Evolutionary conservation across 345 rosid genomes (phyloP).

Genomic region (Sonneratia caseolaris): DNA sequence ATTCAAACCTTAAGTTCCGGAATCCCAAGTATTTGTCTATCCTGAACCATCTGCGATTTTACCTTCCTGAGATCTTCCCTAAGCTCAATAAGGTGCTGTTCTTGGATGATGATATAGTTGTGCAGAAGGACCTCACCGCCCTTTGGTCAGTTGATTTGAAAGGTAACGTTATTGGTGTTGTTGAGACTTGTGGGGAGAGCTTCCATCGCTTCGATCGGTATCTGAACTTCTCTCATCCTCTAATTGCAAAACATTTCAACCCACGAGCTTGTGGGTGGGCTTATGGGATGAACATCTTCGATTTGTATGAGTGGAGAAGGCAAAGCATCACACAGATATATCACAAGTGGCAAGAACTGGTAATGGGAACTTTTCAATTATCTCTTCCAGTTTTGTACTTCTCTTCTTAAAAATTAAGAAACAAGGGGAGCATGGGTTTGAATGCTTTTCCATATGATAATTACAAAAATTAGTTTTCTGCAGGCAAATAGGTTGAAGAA

Average conservation of each 20-base stretch:
- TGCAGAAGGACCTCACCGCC: constrained; percentile 74
- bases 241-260: constrained; percentile 72
- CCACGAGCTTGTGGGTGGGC: constrained; percentile 99
- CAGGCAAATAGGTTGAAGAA: neutral
- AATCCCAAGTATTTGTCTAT: constrained; percentile 96
- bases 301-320: constrained; percentile 76
- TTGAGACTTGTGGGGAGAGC: constrained; percentile 94
- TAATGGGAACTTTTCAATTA: constrained; percentile 12
- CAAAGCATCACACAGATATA: constrained; percentile 83
- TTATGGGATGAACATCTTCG: constrained; percentile 93
- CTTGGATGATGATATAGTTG: constrained; percentile 91
- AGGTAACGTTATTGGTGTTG: constrained; percentile 96
- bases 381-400: neutral
- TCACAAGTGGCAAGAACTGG: constrained; percentile 94
- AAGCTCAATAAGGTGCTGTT: constrained; percentile 81
- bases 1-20: constrained; percentile 77
- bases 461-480: neutral
- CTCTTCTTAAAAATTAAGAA: too few relatives aligned
- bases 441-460: too few relatives aligned
- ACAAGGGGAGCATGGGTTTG: too few relatives aligned
- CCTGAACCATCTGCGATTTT: constrained; percentile 92
- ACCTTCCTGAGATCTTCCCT: constrained; percentile 93
- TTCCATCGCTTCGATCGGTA: constrained; percentile 95
- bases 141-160: constrained; percentile 87
- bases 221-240: constrained; percentile 95